Conservation (phyloP, 495 filamentous ascomycete genomes). For the Xylaria sp. region DNA sequence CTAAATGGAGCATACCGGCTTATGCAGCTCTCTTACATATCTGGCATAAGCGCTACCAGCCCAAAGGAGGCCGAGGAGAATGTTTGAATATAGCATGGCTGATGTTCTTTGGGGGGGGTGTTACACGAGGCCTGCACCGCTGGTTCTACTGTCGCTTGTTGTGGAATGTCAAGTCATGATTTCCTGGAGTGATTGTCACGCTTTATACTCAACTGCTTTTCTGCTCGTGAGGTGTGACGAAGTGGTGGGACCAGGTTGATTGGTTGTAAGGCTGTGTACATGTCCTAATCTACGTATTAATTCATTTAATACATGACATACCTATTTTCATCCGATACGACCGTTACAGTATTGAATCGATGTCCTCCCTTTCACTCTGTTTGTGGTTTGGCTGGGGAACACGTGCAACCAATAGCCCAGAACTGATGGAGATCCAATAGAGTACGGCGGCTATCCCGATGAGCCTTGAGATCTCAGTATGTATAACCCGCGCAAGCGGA, state of each 20-base stretch:
- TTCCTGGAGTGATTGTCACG: not conserved
- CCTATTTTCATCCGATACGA: not conserved
- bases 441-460: not conserved
- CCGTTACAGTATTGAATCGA: not conserved
- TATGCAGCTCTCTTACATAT: conserved; percentile 16
- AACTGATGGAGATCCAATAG: not conserved
- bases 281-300: not conserved
- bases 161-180: not conserved
- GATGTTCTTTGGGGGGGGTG: not conserved
- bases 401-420: conserved; percentile 7
- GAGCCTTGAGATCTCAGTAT: not conserved
- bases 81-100: conserved; percentile 8
- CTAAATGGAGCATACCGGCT: not conserved
- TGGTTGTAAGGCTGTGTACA: not conserved
- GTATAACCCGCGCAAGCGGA: not conserved
- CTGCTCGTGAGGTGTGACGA: not conserved
- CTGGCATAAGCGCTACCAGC: not conserved
- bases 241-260: not conserved
- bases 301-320: not conserved
- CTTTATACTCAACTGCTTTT: conserved; percentile 12
- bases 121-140: not conserved
- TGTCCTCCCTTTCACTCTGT: conserved; percentile 6
- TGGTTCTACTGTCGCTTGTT: too few species aligned
- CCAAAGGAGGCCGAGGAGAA: conserved; percentile 8
- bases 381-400: not conserved